A percentile compares a stretch with the other conserved stretches of the same genome.
Evolutionary conservation across 148 eudicot genomes (phyloP).

Genomic region (Dianthus caryophyllus): DNA sequence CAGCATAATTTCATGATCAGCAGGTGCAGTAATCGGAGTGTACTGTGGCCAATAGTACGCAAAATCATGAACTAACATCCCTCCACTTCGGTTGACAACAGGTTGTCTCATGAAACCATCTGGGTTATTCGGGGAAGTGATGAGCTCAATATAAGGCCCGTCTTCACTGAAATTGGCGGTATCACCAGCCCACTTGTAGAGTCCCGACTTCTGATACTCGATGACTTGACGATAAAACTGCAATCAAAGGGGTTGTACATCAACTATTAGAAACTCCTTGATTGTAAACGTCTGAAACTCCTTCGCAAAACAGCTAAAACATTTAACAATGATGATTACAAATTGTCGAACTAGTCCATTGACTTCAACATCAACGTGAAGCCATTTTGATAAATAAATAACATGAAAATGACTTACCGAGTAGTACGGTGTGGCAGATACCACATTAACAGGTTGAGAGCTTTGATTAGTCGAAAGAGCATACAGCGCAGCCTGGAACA

Average conservation of each 20-base stretch:
- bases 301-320: too few species aligned
- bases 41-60: conserved; percentile 99
- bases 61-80: conserved; percentile 70
- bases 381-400: neutral
- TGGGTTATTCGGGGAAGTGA: conserved; percentile 96
- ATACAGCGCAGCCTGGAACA: conserved; percentile 82
- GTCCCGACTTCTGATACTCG: conserved; percentile 80
- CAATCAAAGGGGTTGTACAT: conserved; percentile 19
- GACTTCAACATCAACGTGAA: too few species aligned
- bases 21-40: conserved; percentile 66
- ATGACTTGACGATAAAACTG: conserved; percentile 85
- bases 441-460: conserved; percentile 68
- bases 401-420: conserved; percentile 51
- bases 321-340: too few species aligned
- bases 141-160: conserved; percentile 82
- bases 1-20: conserved; percentile 82
- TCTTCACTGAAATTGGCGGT: conserved; percentile 44
- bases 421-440: conserved; percentile 85
- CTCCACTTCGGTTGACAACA: conserved; percentile 55
- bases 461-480: conserved; percentile 49
- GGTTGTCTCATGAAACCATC: conserved; percentile 74
- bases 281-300: neutral
- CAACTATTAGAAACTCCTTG: conserved; percentile 1
- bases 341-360: too few species aligned
- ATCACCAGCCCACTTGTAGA: conserved; percentile 89